These are phyloP conservation scores for Neurospora sp. DNA, from an alignment of 495 filamentous ascomycete genomes.

Conservation along the genomic window DNA sequence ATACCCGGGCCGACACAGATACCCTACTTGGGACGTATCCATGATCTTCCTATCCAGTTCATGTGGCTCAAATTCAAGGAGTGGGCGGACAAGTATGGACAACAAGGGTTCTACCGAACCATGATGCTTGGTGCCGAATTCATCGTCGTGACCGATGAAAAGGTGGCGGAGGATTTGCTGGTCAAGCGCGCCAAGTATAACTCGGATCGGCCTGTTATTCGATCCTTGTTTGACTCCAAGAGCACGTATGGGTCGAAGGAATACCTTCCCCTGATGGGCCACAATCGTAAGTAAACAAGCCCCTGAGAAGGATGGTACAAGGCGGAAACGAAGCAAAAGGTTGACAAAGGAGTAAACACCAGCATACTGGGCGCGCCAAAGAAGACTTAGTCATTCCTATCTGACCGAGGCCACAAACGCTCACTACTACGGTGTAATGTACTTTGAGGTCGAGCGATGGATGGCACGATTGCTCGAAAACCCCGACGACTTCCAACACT, in stretches of 20 bases:
- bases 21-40: slow-evolving; percentile 35
- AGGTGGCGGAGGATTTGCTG: slow-evolving; percentile 42
- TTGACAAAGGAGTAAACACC: not conserved
- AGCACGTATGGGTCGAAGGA: slow-evolving; percentile 28
- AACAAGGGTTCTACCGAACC: slow-evolving; percentile 34
- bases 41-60: slow-evolving; percentile 36
- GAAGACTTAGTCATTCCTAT: slow-evolving; percentile 27
- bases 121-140: slow-evolving; percentile 38
- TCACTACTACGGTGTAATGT: slow-evolving; percentile 29
- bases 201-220: slow-evolving; percentile 34
- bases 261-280: slow-evolving; percentile 33
- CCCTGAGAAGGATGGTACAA: not conserved
- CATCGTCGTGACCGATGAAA: slow-evolving; percentile 42
- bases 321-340: not conserved
- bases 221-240: slow-evolving; percentile 34
- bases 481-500: slow-evolving; percentile 28
- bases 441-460: slow-evolving; percentile 33
- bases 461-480: slow-evolving; percentile 25
- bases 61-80: slow-evolving; percentile 45
- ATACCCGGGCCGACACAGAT: slow-evolving; percentile 28
- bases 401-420: slow-evolving; percentile 29
- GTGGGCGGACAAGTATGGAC: slow-evolving; percentile 39
- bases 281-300: slow-evolving; percentile 23
- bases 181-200: slow-evolving; percentile 38
- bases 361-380: slow-evolving; percentile 33